These are phyloP conservation scores for Spiraea crenata DNA, from an alignment of 331 rosid genomes.

Conservation along the genomic window DNA sequence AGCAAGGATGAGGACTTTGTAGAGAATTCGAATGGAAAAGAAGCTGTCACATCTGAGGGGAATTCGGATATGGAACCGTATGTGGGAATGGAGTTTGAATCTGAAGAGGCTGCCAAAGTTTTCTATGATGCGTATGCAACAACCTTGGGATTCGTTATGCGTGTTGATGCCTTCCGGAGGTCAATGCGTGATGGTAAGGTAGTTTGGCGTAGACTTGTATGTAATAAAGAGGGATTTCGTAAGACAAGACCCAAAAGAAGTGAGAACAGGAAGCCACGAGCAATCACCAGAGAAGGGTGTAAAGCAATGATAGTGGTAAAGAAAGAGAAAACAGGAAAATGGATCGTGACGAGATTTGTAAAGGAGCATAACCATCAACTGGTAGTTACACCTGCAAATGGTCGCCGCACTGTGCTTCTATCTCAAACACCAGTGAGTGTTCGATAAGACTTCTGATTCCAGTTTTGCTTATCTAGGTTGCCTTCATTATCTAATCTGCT, in stretches of 20 bases:
- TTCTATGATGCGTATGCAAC: slow-evolving; percentile 51
- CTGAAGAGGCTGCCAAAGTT: slow-evolving; percentile 43
- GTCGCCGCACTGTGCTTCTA: slow-evolving; percentile 40
- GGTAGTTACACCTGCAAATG: slow-evolving; percentile 36
- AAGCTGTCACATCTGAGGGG: slow-evolving; percentile 20
- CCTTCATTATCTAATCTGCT: neutral
- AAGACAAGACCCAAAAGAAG: slow-evolving; percentile 42
- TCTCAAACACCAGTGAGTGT: slow-evolving; percentile 48
- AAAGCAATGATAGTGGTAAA: slow-evolving; percentile 51
- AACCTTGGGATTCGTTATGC: slow-evolving; percentile 44
- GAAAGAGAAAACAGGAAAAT: slow-evolving; percentile 43
- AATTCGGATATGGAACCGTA: slow-evolving; percentile 35
- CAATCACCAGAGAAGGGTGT: slow-evolving; percentile 53
- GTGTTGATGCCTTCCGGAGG: slow-evolving; percentile 50
- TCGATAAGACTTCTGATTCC: neutral
- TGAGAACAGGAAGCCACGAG: slow-evolving; percentile 50
- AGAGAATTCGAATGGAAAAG: slow-evolving; percentile 34
- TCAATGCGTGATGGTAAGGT: slow-evolving; percentile 52
- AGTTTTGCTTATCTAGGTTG: neutral
- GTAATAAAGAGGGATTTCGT: slow-evolving; percentile 55
- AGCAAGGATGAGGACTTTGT: slow-evolving; percentile 32
- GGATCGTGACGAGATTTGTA: slow-evolving; percentile 43
- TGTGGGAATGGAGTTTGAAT: slow-evolving; percentile 56
- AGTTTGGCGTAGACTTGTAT: slow-evolving; percentile 53
- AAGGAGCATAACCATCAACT: slow-evolving; percentile 54